Evolutionary conservation across 257 asterid genomes (phyloP), one percentile per base, ranked within the genome.

Genomic region (Euphrasia confusa): DNA sequence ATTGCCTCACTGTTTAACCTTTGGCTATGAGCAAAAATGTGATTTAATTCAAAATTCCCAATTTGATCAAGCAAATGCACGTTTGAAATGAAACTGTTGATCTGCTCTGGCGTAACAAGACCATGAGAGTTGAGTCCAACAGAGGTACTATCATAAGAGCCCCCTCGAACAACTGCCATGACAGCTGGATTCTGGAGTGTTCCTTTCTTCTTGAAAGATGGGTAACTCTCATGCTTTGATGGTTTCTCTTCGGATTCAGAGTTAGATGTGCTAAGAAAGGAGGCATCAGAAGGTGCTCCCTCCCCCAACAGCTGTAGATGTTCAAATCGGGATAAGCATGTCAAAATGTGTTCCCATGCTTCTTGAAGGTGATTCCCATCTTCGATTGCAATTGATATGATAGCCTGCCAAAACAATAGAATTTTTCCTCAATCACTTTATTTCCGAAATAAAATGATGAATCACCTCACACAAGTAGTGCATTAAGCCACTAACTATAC

Each of bases 11-110:
- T 89, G 76, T 86, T 89, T 74, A 93, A 81, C 75, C 99, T 83
- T 72, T 93, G 99, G 85, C 97, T 93, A 75, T 93, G 99, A 75
- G 99, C 99, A 77, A 93, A 93, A 68, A 93, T 89, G 72, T 93
- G 99, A 75, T 93, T 93, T 60, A 93, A 75, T 75, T 93, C 99
- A 77, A 93, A 93, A 66, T 68, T 89, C 65, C 99, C 99, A 3
- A 93, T 87, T 87, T 93, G 99, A 74, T 93, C 99, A 45, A 93
- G 97, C 74, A 93, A 79, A 83, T 93, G 71, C 72, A 93, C 75
- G 83, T 93, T 93, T 30, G 96, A 82, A 72, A 93, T 89, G 68
- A 93, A 89, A 74, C 74, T 81, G 66, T 78, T 93, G 69, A 93
- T 89, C 84, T 89, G 97, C 78, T 93, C 99, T 24, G 91, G 76